Conservation (phyloP, 1,284 basidiomycete species). For the Ganoderma sinense region DNA sequence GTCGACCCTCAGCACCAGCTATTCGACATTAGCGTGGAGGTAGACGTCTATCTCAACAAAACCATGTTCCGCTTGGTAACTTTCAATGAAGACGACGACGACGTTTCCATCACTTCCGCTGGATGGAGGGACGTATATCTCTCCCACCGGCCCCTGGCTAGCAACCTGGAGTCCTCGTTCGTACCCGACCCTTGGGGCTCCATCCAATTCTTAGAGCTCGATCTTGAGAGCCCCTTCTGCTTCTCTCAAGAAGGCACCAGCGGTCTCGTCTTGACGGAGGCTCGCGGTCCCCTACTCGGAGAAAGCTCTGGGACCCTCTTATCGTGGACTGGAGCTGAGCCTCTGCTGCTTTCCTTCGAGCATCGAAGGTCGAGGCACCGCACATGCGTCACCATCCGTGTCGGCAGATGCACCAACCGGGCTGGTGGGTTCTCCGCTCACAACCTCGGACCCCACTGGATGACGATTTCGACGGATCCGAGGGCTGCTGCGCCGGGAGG, state of each 20-base stretch:
- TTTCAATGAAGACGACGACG: neutral
- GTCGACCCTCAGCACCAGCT: neutral
- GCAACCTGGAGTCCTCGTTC: neutral
- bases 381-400: neutral
- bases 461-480: neutral
- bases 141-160: neutral
- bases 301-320: neutral
- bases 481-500: neutral
- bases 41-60: neutral
- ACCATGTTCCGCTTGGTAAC: neutral
- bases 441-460: neutral
- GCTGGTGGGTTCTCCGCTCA: neutral
- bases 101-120: neutral
- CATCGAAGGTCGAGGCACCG: neutral
- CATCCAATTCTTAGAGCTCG: neutral
- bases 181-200: neutral
- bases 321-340: neutral
- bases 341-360: neutral
- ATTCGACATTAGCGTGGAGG: neutral
- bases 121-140: neutral
- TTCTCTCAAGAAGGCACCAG: neutral
- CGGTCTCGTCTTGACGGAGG: neutral
- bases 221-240: neutral
- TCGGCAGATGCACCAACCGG: neutral
- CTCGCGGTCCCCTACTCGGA: neutral